Conservation (phyloP, 495 filamentous ascomycete genomes). For the Tuber magnatum region DNA sequence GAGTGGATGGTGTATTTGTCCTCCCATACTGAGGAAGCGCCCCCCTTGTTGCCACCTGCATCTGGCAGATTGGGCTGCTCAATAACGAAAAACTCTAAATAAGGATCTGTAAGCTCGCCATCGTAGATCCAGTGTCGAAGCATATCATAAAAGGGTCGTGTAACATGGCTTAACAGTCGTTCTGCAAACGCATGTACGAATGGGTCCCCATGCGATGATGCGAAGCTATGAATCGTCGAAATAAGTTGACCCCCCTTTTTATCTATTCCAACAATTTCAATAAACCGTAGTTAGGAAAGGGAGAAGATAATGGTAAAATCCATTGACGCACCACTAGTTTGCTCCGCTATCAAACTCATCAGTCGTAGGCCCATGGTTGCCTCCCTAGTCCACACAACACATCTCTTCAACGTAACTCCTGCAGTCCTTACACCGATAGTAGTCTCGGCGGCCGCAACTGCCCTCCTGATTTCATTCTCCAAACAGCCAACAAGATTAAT, state of each 20-base stretch:
- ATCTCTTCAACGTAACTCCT: slow-evolving; percentile 91
- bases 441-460: slow-evolving; percentile 58
- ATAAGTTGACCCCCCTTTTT: slow-evolving; percentile 92
- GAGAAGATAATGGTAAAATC: neutral
- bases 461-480: slow-evolving; percentile 81
- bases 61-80: slow-evolving; percentile 55
- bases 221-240: slow-evolving; percentile 85
- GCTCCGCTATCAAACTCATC: slow-evolving; percentile 89
- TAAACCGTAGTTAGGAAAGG: slow-evolving; percentile 15
- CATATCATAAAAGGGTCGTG: slow-evolving; percentile 96
- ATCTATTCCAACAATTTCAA: slow-evolving; percentile 44
- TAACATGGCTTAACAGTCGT: slow-evolving; percentile 79
- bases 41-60: slow-evolving; percentile 55
- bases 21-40: slow-evolving; percentile 89
- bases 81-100: slow-evolving; percentile 88
- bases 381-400: slow-evolving; percentile 94
- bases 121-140: slow-evolving; percentile 96
- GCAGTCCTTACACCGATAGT: slow-evolving; percentile 67
- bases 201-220: slow-evolving; percentile 87
- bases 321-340: slow-evolving; percentile 59
- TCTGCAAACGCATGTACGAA: slow-evolving; percentile 92
- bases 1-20: slow-evolving; percentile 88
- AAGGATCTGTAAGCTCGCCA: slow-evolving; percentile 92
- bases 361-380: slow-evolving; percentile 92
- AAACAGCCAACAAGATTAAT: slow-evolving; percentile 85